These are phyloP conservation scores for Metschnikowia drakensbergensis DNA, from an alignment of 805 yeast species.

Conservation along the genomic window DNA sequence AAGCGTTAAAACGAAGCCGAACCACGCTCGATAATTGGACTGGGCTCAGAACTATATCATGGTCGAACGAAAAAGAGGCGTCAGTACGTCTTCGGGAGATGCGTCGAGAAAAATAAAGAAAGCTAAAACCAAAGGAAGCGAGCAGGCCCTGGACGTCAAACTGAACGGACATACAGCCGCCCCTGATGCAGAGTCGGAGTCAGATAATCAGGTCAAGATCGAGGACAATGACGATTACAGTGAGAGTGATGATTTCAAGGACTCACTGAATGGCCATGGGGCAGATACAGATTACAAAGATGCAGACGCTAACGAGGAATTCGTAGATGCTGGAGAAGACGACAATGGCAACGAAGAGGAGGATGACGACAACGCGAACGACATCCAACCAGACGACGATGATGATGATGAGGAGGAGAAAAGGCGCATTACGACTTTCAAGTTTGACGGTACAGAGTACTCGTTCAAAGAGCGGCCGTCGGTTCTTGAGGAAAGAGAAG, in stretches of 20 bases:
- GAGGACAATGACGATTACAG: constrained; percentile 19
- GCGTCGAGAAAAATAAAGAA: constrained; percentile 17
- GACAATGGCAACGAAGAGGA: constrained; percentile 20
- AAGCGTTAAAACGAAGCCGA: background rate
- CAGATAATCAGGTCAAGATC: constrained; percentile 19
- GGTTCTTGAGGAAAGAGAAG: constrained; percentile 89
- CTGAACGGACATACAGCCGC: constrained; percentile 14
- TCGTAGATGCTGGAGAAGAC: constrained; percentile 8
- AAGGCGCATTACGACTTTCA: constrained; percentile 46
- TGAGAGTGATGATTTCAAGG: constrained; percentile 10
- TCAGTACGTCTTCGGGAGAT: constrained; percentile 25
- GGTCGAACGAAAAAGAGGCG: constrained; percentile 35
- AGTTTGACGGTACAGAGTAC: constrained; percentile 74
- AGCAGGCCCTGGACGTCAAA: constrained; percentile 6
- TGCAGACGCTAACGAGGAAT: constrained; percentile 6
- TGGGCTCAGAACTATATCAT: constrained; percentile 12
- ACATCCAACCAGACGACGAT: constrained; percentile 26
- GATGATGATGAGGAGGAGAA: constrained; percentile 42
- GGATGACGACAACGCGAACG: constrained; percentile 39
- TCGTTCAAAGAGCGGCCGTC: constrained; percentile 90
- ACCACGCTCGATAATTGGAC: background rate
- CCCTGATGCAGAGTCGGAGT: constrained; percentile 20
- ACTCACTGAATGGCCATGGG: constrained; percentile 3
- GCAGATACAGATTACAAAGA: constrained; percentile 8
- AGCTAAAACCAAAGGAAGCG: constrained; percentile 13